phyloP scores from a whole-genome alignment of 164 flowering plant species.

The Protea cynaroides region DNA sequence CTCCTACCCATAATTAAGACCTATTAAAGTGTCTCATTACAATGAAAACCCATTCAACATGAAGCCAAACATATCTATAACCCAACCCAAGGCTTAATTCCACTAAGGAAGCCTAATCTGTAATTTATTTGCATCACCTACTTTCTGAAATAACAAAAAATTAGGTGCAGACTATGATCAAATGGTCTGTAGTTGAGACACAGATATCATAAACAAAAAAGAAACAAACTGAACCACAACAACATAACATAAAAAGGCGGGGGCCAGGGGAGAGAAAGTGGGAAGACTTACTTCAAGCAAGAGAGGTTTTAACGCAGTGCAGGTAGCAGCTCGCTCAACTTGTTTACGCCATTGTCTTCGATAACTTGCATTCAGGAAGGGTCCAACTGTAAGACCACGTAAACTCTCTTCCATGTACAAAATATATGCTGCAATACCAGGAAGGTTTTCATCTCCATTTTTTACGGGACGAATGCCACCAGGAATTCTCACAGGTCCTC shows the following conservation, averaged over 20 bases:
- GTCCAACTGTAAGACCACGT: conserved; percentile 62
- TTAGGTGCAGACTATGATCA: no score
- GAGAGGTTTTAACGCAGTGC: conserved; percentile 39
- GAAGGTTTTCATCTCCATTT: conserved; percentile 54
- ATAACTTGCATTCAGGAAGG: conserved; percentile 41
- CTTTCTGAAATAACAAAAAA: not conserved
- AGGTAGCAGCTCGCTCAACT: conserved; percentile 54
- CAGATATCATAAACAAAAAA: no score
- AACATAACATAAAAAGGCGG: not conserved
- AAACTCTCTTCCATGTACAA: conserved; percentile 73
- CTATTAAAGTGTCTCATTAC: no score
- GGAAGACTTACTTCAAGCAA: conserved; percentile 69
- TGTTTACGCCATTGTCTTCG: conserved; percentile 67
- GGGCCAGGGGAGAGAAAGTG: no score
- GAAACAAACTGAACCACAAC: not conserved
- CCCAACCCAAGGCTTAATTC: no score
- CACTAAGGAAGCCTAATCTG: no score
- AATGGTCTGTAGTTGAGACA: no score
- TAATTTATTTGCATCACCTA: no score
- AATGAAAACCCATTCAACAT: no score
- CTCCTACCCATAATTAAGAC: no score
- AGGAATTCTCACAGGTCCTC: conserved; percentile 48
- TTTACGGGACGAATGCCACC: conserved; percentile 40
- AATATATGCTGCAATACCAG: conserved; percentile 61
- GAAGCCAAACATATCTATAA: no score